Evolutionary conservation across 2,329 filamentous ascomycete species (phyloP).

Genomic region (Colletotrichum neosansevieriae): DNA sequence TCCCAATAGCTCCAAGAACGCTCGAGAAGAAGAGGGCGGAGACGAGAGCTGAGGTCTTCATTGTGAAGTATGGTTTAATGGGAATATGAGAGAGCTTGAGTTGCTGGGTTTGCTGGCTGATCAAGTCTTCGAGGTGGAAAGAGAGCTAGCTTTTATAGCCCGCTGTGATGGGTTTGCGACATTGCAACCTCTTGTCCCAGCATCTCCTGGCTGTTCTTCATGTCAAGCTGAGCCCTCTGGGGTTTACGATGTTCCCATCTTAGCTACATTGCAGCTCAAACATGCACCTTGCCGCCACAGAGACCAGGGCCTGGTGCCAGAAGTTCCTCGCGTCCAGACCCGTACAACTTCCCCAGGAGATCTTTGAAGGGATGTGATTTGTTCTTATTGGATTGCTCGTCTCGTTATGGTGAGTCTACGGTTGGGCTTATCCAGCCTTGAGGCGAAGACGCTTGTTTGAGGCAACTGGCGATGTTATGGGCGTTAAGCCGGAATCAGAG

Average conservation of each 20-base stretch:
- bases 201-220: no score
- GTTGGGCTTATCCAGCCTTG: background rate
- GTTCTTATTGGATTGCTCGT: background rate
- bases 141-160: slow-evolving; percentile 8
- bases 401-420: background rate
- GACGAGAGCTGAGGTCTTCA: slow-evolving; percentile 22
- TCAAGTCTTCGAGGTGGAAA: background rate
- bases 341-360: background rate
- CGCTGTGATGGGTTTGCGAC: background rate
- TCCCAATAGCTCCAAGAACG: slow-evolving; percentile 24
- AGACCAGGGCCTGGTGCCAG: background rate
- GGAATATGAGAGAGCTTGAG: background rate
- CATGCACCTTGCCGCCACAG: background rate
- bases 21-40: slow-evolving; percentile 18
- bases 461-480: background rate
- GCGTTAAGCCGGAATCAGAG: background rate
- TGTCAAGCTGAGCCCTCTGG: accelerated
- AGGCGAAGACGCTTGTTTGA: background rate
- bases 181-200: accelerated
- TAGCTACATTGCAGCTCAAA: background rate
- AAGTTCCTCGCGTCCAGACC: background rate
- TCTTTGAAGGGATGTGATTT: background rate
- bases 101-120: background rate
- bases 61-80: background rate
- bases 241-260: background rate